Evolutionary conservation across 2,329 filamentous ascomycete species (phyloP).

Genomic region (Thelonectria rubi): DNA sequence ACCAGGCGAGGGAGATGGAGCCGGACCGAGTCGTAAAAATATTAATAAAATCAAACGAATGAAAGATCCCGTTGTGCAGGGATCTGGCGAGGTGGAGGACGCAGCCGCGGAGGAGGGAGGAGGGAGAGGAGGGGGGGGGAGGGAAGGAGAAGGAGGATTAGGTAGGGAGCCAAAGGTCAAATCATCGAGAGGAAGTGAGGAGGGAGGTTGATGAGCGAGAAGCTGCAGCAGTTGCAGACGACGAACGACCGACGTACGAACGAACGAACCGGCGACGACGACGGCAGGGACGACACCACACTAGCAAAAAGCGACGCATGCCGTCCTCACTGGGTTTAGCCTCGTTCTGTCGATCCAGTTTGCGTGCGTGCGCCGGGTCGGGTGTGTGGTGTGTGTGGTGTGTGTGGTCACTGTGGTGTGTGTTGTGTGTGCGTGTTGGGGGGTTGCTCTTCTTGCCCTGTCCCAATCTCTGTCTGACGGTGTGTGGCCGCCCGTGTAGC

Average conservation of each 20-base stretch:
- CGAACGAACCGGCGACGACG: slow-evolving; percentile 6
- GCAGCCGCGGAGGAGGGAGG: neutral
- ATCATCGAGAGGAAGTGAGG: neutral
- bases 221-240: slow-evolving; percentile 16
- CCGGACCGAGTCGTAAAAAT: neutral
- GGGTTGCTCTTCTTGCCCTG: neutral
- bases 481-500: slow-evolving; percentile 1
- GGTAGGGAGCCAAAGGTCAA: neutral
- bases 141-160: neutral
- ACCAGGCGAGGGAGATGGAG: slow-evolving; percentile 20
- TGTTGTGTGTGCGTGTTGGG: neutral
- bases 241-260: slow-evolving; percentile 15
- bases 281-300: slow-evolving; percentile 13
- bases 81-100: slow-evolving; percentile 4
- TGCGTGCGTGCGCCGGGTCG: neutral
- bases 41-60: slow-evolving; percentile 22
- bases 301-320: slow-evolving; percentile 30
- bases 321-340: slow-evolving; percentile 34
- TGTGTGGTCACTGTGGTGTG: neutral
- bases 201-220: neutral
- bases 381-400: neutral
- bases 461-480: neutral
- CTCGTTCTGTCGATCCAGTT: slow-evolving; percentile 9
- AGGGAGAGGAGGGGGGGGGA: neutral
- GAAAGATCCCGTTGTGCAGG: slow-evolving; percentile 8